phyloP scores from a whole-genome alignment of 768 basidiomycete species.

The Lepiota brunneoincarnata region DNA sequence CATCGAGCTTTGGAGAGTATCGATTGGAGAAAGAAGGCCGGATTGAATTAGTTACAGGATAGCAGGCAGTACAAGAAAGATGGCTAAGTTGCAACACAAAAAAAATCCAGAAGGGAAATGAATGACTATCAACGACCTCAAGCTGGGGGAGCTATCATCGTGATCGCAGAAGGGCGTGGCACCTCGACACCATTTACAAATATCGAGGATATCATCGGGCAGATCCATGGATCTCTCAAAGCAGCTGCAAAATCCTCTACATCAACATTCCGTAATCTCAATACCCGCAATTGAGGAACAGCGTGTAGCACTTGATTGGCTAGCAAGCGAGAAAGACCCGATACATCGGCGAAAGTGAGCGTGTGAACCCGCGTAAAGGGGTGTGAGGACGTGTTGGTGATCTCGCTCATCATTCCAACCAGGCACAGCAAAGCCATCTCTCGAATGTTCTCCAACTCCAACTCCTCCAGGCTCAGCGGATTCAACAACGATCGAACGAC shows the following conservation, averaged over 20 bases:
- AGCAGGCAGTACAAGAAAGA: no score
- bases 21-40: no score
- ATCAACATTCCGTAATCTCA: background rate
- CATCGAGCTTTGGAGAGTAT: no score
- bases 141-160: background rate
- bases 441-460: conserved; percentile 2
- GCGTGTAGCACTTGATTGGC: background rate
- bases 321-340: background rate
- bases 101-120: no score
- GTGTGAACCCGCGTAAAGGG: conserved; percentile 1
- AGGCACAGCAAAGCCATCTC: background rate
- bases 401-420: background rate
- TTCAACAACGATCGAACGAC: background rate
- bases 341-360: background rate
- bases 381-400: background rate
- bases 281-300: background rate
- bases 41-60: no score
- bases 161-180: background rate
- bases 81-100: no score
- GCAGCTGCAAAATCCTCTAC: background rate
- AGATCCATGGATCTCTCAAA: conserved; percentile 3
- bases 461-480: conserved; percentile 1
- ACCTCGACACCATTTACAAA: background rate
- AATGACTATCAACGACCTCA: background rate
- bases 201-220: background rate